Evolutionary conservation across 73 alveolate species (phyloP).

Genomic region (Paramecium pentaurelia): DNA sequence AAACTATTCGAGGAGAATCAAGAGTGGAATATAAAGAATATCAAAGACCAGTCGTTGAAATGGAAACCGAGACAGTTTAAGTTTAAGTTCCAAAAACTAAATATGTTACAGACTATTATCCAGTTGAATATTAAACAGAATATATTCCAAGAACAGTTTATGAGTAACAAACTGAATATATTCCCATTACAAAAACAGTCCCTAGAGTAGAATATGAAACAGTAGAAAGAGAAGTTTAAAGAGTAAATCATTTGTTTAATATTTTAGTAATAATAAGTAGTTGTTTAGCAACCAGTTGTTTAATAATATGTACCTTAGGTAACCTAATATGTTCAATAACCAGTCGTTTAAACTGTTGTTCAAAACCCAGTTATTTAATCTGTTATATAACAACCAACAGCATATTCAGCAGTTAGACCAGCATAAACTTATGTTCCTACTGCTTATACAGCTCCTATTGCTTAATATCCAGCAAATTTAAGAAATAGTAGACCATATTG

Average conservation of each 20-base stretch:
- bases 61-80: slow-evolving; percentile 18
- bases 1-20: slow-evolving; percentile 33
- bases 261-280: not conserved
- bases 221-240: slow-evolving; percentile 18
- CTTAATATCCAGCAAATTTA: not conserved
- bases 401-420: not conserved
- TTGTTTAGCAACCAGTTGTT: not conserved
- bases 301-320: not conserved
- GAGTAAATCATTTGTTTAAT: not conserved
- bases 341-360: not conserved
- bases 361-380: not conserved
- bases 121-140: slow-evolving; percentile 39
- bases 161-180: slow-evolving; percentile 25
- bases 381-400: not conserved
- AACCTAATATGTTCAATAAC: not conserved
- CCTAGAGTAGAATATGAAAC: slow-evolving; percentile 41
- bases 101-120: slow-evolving; percentile 39
- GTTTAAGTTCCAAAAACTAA: slow-evolving; percentile 39
- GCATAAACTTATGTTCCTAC: not conserved
- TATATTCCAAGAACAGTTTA: slow-evolving; percentile 35
- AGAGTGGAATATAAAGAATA: slow-evolving; percentile 40
- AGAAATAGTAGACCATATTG: not conserved
- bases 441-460: not conserved
- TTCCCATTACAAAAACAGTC: not conserved
- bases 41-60: slow-evolving; percentile 31